These are phyloP conservation scores for Zygosaccharomyces sapae DNA, from an alignment of 1,139 yeast species.

Conservation along the genomic window DNA sequence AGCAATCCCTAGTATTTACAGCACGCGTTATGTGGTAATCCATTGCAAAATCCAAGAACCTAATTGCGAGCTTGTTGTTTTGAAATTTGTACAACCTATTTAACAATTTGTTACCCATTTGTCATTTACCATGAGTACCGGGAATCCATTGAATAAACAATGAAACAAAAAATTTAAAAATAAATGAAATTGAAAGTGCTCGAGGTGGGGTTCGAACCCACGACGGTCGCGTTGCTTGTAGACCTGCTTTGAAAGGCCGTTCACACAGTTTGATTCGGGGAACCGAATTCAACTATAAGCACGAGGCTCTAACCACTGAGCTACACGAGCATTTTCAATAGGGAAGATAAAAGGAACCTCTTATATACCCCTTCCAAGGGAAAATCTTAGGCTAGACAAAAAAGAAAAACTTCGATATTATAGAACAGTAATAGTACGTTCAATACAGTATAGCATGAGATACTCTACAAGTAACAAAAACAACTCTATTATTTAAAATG, in stretches of 20 bases:
- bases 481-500: not conserved
- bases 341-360: not conserved
- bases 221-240: slow-evolving; percentile 49
- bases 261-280: slow-evolving; percentile 27
- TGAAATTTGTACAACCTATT: no score
- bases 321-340: slow-evolving; percentile 42
- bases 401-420: not conserved
- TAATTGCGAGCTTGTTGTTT: no score
- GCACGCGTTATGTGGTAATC: no score
- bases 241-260: slow-evolving; percentile 22
- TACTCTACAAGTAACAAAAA: no score
- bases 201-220: slow-evolving; percentile 52
- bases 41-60: no score
- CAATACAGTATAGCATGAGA: no score
- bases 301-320: slow-evolving; percentile 53
- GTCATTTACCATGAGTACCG: no score
- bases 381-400: not conserved
- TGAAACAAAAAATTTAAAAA: not conserved
- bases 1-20: no score
- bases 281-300: slow-evolving; percentile 43
- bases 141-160: no score
- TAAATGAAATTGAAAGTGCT: slow-evolving; percentile 39
- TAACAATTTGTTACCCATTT: no score
- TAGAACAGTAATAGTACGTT: no score
- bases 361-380: slow-evolving; percentile 1